Evolutionary conservation across 495 filamentous ascomycete species (phyloP).

Genomic region (Neurospora intermedia): DNA sequence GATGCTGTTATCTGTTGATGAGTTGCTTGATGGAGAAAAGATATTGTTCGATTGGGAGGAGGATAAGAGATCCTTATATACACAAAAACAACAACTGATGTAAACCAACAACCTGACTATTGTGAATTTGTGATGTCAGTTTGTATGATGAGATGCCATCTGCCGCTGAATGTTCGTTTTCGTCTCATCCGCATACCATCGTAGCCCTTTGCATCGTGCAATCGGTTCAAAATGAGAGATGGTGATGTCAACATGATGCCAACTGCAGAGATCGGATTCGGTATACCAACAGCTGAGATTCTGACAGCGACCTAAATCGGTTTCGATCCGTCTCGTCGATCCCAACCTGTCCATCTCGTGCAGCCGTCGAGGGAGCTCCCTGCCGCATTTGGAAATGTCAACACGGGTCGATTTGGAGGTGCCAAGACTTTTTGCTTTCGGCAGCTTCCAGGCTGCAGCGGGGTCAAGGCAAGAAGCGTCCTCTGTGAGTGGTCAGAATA

Average conservation of each 20-base stretch:
- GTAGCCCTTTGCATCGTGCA: neutral
- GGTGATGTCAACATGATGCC: neutral
- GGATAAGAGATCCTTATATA: neutral
- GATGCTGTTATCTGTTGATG: neutral
- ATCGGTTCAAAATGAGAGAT: neutral
- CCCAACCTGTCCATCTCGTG: neutral
- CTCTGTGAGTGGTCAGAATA: neutral
- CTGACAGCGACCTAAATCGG: neutral
- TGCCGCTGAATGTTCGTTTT: neutral
- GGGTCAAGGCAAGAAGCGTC: neutral
- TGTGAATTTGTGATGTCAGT: neutral
- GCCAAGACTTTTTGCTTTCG: neutral
- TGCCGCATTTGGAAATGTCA: neutral
- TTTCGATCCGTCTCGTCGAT: neutral
- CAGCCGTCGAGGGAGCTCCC: neutral
- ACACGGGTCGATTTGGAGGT: neutral
- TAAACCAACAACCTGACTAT: neutral
- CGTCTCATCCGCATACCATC: neutral
- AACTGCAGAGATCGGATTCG: neutral
- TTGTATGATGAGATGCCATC: neutral
- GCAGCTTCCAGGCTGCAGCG: neutral
- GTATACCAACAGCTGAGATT: neutral
- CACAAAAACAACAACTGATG: neutral
- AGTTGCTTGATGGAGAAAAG: neutral
- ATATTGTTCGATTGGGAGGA: neutral